Conservation (phyloP, 345 rosid genomes). For the Pistacia integerrima region DNA sequence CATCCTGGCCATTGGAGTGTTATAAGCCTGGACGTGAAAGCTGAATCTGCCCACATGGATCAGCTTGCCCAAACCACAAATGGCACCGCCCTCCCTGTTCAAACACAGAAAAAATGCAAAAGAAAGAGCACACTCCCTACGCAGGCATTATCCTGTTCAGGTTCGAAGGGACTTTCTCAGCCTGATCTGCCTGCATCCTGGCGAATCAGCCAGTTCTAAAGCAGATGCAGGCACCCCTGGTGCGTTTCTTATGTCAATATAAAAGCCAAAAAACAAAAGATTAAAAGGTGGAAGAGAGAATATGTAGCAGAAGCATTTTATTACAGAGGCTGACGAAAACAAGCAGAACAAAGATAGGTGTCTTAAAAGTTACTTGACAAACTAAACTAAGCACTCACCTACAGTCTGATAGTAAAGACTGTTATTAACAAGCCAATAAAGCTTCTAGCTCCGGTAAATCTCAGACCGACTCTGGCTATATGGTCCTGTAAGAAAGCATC, state of each 20-base stretch:
- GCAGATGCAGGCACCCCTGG: slow-evolving; percentile 97
- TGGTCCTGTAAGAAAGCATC: slow-evolving; percentile 29
- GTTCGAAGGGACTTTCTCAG: slow-evolving; percentile 99
- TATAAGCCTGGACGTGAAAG: slow-evolving; percentile 13
- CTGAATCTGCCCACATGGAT: slow-evolving; percentile 20
- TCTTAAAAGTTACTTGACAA: slow-evolving; percentile 34
- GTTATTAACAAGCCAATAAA: slow-evolving; percentile 17
- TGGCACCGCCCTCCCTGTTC: slow-evolving; percentile 51
- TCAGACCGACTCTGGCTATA: neutral
- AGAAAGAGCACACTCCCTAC: slow-evolving; percentile 96
- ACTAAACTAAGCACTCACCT: slow-evolving; percentile 65
- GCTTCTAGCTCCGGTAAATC: slow-evolving; percentile 6
- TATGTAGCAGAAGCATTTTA: slow-evolving; percentile 29
- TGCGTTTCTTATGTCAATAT: slow-evolving; percentile 76
- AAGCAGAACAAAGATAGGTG: slow-evolving; percentile 32
- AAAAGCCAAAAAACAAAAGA: neutral
- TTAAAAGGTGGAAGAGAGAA: neutral
- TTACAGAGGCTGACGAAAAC: slow-evolving; percentile 31
- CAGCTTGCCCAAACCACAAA: slow-evolving; percentile 35
- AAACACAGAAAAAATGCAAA: slow-evolving; percentile 35
- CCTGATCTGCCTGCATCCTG: slow-evolving; percentile 53
- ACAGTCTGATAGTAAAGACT: slow-evolving; percentile 31
- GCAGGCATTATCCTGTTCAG: slow-evolving; percentile 99
- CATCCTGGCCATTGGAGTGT: slow-evolving; percentile 3
- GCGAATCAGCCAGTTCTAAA: slow-evolving; percentile 31